A percentile compares a stretch with the other conserved stretches of the same genome.
phyloP scores from a whole-genome alignment of 2,329 filamentous ascomycete genomes.

The Akanthomyces lecanii region DNA sequence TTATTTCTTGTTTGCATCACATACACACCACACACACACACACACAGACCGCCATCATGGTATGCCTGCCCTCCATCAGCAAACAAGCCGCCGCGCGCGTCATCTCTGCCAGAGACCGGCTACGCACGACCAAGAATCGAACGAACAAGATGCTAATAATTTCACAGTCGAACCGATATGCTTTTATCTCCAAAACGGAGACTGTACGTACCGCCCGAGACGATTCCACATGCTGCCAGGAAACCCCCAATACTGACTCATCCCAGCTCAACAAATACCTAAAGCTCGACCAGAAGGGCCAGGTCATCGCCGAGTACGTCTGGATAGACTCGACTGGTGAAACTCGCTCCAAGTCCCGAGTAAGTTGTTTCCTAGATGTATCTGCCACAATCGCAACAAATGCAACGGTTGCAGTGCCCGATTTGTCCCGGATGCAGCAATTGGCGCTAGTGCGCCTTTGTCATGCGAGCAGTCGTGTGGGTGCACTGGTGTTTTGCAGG shows the following conservation, averaged over 20 bases:
- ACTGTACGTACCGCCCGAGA: slow-evolving; percentile 27
- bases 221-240: not conserved
- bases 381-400: not conserved
- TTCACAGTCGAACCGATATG: slow-evolving; percentile 26
- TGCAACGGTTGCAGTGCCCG: not conserved
- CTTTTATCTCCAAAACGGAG: slow-evolving; percentile 30
- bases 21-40: not conserved
- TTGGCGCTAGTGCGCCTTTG: not conserved
- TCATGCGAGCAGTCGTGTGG: not conserved
- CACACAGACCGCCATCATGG: slow-evolving; percentile 15
- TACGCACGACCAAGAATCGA: not conserved
- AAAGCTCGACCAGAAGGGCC: slow-evolving; percentile 82
- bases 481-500: not conserved
- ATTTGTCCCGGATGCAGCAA: not conserved
- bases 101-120: not conserved
- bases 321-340: slow-evolving; percentile 86
- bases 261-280: slow-evolving; percentile 86
- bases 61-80: not conserved
- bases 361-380: slow-evolving; percentile 47
- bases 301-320: slow-evolving; percentile 91
- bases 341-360: slow-evolving; percentile 92
- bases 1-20: not conserved
- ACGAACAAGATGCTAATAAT: slow-evolving; percentile 18
- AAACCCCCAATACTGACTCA: slow-evolving; percentile 15
- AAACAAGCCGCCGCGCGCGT: not conserved